Percentiles rank a stretch among this genome's conserved stretches.
Conservation (phyloP, 2,329 filamentous ascomycete genomes). For the Aureobasidium sp. region DNA sequence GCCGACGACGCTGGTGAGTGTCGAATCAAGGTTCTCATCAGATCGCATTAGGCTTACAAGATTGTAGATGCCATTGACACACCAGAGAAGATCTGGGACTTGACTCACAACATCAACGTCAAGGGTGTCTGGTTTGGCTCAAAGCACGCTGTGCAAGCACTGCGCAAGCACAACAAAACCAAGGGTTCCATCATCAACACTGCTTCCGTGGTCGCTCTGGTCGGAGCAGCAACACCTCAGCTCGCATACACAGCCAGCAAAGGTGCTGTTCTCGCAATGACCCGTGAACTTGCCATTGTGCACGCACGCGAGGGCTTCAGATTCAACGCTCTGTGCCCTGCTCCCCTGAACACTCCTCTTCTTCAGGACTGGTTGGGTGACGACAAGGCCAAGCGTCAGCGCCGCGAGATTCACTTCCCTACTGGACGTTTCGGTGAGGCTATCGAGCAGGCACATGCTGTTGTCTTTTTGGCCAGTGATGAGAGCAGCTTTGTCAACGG, state of each 20-base stretch:
- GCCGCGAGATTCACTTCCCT: constrained; percentile 85
- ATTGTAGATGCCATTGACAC: constrained; percentile 61
- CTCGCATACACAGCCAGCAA: constrained; percentile 91
- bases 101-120: constrained; percentile 90
- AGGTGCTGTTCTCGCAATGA: constrained; percentile 83
- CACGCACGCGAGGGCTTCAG: constrained; percentile 83
- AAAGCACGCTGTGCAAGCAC: constrained; percentile 79
- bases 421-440: constrained; percentile 83
- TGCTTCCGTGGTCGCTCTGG: constrained; percentile 77
- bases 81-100: constrained; percentile 84
- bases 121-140: constrained; percentile 96
- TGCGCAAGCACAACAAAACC: constrained; percentile 72
- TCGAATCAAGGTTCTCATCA: neutral
- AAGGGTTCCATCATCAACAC: constrained; percentile 85
- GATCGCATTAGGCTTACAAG: neutral
- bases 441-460: constrained; percentile 85
- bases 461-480: constrained; percentile 78
- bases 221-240: constrained; percentile 81
- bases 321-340: constrained; percentile 86
- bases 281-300: constrained; percentile 82
- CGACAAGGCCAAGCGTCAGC: constrained; percentile 68
- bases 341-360: constrained; percentile 83
- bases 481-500: constrained; percentile 87
- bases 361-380: constrained; percentile 91
- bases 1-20: constrained; percentile 45